These are phyloP conservation scores for Boletus calvinii DNA, from an alignment of 1,284 basidiomycete genomes.

Conservation along the genomic window DNA sequence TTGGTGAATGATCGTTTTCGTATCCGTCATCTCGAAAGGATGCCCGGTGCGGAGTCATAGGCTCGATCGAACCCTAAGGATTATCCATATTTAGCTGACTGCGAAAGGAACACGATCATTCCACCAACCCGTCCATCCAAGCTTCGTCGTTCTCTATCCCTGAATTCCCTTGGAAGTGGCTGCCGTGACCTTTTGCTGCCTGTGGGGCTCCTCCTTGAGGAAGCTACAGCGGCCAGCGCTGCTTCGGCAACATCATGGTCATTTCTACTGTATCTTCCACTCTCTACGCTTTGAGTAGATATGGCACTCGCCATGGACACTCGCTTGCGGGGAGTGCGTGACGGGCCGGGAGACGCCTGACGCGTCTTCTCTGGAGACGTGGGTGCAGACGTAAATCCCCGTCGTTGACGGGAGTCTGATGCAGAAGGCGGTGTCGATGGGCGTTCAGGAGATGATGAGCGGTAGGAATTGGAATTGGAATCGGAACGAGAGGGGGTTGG, in stretches of 20 bases:
- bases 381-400: slow-evolving; percentile 53
- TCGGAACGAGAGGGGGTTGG: slow-evolving; percentile 33
- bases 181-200: slow-evolving; percentile 48
- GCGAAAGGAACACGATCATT: neutral
- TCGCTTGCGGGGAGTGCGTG: slow-evolving; percentile 44
- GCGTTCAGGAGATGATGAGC: slow-evolving; percentile 42
- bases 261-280: slow-evolving; percentile 24
- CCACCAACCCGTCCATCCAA: slow-evolving; percentile 46
- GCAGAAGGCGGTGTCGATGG: slow-evolving; percentile 40
- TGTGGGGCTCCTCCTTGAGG: slow-evolving; percentile 46
- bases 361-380: slow-evolving; percentile 50
- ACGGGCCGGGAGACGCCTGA: slow-evolving; percentile 40
- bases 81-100: slow-evolving; percentile 7
- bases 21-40: slow-evolving; percentile 21
- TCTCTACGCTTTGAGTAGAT: slow-evolving; percentile 28
- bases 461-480: slow-evolving; percentile 29
- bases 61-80: slow-evolving; percentile 26
- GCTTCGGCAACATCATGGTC: slow-evolving; percentile 47
- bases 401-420: slow-evolving; percentile 29
- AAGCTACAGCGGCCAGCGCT: slow-evolving; percentile 61
- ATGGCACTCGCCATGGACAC: slow-evolving; percentile 36
- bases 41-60: slow-evolving; percentile 24
- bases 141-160: slow-evolving; percentile 38
- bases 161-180: slow-evolving; percentile 63
- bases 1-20: slow-evolving; percentile 19